Evolutionary conservation across 2,329 filamentous ascomycete species (phyloP).

Genomic region (Sporothrix curviconia): DNA sequence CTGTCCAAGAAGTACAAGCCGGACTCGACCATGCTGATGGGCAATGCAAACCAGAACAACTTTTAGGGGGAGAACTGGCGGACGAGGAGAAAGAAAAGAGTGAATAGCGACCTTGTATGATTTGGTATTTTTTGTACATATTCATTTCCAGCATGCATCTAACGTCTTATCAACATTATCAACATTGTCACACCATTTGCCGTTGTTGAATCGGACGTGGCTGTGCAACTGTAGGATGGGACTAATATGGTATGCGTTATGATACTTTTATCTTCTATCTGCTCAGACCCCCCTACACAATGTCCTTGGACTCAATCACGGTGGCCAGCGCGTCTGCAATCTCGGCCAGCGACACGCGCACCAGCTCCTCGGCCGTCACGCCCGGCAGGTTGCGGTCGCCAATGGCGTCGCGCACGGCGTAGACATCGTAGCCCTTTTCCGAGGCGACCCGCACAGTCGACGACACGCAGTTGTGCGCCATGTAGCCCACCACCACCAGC

Average conservation of each 20-base stretch:
- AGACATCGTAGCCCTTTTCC: not conserved
- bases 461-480: conserved; percentile 14
- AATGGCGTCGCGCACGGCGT: conserved; percentile 7
- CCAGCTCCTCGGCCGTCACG: conserved; percentile 9
- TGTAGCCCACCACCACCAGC: conserved; percentile 11
- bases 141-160: too few species aligned
- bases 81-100: too few species aligned
- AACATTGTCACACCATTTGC: too few species aligned
- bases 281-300: not conserved
- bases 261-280: too few species aligned
- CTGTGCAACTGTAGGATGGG: too few species aligned
- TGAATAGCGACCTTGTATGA: too few species aligned
- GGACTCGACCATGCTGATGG: conserved; percentile 25
- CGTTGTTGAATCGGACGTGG: too few species aligned
- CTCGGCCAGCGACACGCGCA: conserved; percentile 10
- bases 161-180: too few species aligned
- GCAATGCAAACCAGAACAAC: conserved; percentile 7
- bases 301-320: conserved; percentile 10
- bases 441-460: not conserved
- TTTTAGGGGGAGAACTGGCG: not conserved
- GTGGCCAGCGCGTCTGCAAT: conserved; percentile 12
- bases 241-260: too few species aligned
- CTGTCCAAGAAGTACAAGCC: conserved; percentile 27
- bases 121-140: too few species aligned
- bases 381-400: conserved; percentile 6